Evolutionary conservation across 2,329 filamentous ascomycete genomes (phyloP).

Genomic region (Exophiala aquamarina): DNA sequence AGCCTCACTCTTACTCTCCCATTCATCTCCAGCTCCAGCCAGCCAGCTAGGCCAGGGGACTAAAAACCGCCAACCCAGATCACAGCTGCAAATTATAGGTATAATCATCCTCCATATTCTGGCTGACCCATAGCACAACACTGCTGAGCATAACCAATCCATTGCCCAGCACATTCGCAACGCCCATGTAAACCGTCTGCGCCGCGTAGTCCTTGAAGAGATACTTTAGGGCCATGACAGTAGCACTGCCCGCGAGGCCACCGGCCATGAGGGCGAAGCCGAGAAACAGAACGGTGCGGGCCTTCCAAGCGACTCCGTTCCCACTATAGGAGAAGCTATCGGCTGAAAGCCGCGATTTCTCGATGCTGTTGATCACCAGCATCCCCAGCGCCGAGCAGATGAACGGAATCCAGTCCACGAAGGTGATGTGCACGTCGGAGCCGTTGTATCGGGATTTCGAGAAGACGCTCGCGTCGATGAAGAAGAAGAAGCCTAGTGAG

Average conservation of each 20-base stretch:
- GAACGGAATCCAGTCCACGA: slow-evolving; percentile 70
- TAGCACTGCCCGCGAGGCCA: slow-evolving; percentile 65
- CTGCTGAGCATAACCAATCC: slow-evolving; percentile 67
- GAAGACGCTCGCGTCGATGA: slow-evolving; percentile 65
- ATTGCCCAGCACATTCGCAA: slow-evolving; percentile 66
- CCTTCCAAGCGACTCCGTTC: slow-evolving; percentile 69
- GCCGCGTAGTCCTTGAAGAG: slow-evolving; percentile 59
- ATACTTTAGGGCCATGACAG: slow-evolving; percentile 68
- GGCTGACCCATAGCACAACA: slow-evolving; percentile 65
- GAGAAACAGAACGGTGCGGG: slow-evolving; percentile 65
- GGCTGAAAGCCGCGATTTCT: slow-evolving; percentile 64
- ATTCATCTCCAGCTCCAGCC: neutral
- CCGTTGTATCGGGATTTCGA: slow-evolving; percentile 63
- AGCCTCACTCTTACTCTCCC: too few relatives aligned
- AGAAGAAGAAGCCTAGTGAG: slow-evolving; percentile 67
- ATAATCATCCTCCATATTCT: slow-evolving; percentile 73
- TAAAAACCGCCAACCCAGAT: slow-evolving; percentile 9
- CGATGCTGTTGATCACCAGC: slow-evolving; percentile 71
- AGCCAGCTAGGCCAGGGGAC: too few relatives aligned
- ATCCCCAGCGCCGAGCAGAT: slow-evolving; percentile 70
- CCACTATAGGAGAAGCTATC: slow-evolving; percentile 67
- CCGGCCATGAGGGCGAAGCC: slow-evolving; percentile 70
- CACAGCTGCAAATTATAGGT: slow-evolving; percentile 67
- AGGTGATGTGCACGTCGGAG: slow-evolving; percentile 64
- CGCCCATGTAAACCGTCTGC: slow-evolving; percentile 66